Evolutionary conservation across 169 alveolate genomes (phyloP).

Genomic region (Neospora caninum): DNA sequence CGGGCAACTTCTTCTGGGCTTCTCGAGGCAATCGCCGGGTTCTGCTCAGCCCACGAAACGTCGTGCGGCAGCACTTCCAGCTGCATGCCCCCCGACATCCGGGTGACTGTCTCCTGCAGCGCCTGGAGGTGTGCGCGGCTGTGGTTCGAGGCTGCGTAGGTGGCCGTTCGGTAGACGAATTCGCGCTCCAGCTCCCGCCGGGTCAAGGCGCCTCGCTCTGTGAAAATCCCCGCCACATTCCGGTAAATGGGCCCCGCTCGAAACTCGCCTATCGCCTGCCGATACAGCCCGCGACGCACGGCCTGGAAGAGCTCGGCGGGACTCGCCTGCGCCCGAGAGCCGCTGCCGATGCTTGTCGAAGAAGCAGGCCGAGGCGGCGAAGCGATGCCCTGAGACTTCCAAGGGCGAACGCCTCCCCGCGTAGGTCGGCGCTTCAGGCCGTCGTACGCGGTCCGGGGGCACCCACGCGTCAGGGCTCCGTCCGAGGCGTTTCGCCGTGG

Average conservation of each 20-base stretch:
- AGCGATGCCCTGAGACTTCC: too few species aligned
- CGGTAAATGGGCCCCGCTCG: neutral
- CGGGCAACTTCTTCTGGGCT: constrained; percentile 14
- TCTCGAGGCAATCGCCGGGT: neutral
- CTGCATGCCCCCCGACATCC: neutral
- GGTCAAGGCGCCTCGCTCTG: neutral
- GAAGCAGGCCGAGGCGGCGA: neutral
- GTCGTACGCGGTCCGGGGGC: too few species aligned
- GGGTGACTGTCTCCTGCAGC: neutral
- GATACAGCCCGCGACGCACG: constrained; percentile 4
- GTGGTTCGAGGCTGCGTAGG: constrained; percentile 19
- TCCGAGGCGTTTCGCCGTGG: too few species aligned
- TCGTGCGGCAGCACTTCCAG: neutral
- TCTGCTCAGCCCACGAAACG: constrained; percentile 9
- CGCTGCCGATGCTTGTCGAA: neutral
- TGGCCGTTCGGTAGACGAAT: neutral
- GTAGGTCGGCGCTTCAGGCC: too few species aligned
- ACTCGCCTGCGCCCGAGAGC: neutral
- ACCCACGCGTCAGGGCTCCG: too few species aligned
- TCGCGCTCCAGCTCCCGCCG: constrained; percentile 29
- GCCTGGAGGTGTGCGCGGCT: neutral
- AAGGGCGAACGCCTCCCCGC: too few species aligned
- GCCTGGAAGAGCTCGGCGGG: neutral
- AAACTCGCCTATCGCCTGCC: constrained; percentile 14
- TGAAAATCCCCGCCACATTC: constrained; percentile 3